Conservation (phyloP, 345 rosid species). For the Pistacia vera region DNA sequence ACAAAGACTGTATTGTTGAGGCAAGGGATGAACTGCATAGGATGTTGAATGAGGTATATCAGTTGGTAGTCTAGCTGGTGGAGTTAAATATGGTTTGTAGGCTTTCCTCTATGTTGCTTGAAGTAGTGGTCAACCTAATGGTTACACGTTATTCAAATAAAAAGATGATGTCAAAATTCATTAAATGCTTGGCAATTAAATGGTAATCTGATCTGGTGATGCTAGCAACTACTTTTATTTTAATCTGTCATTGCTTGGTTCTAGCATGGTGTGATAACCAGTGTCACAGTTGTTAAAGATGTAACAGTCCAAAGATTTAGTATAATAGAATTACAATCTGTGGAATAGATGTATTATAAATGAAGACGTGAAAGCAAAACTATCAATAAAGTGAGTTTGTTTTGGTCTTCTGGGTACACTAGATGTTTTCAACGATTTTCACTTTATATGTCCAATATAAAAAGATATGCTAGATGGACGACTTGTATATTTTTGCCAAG, state of each 20-base stretch:
- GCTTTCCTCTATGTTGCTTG: not conserved
- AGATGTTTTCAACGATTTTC: not conserved
- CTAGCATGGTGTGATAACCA: no score
- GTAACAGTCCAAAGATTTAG: no score
- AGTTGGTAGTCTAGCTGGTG: not conserved
- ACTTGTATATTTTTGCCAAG: not conserved
- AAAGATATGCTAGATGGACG: not conserved
- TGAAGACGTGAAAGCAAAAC: not conserved
- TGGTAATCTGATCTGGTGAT: no score
- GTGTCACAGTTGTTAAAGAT: no score
- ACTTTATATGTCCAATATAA: not conserved
- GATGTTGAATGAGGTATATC: slow-evolving; percentile 82
- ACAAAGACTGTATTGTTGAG: slow-evolving; percentile 69
- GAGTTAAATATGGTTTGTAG: not conserved
- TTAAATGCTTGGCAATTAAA: not conserved
- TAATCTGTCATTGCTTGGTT: no score
- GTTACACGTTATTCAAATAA: no score
- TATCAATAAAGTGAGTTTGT: not conserved
- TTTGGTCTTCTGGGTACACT: not conserved
- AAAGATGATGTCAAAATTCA: not conserved
- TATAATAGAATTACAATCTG: no score
- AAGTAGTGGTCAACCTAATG: no score
- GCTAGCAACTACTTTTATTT: no score
- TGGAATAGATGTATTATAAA: no score
- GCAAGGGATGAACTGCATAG: slow-evolving; percentile 93